These are phyloP conservation scores for Pterulicium gracile DNA, from an alignment of 1,284 basidiomycete genomes.

Conservation along the genomic window DNA sequence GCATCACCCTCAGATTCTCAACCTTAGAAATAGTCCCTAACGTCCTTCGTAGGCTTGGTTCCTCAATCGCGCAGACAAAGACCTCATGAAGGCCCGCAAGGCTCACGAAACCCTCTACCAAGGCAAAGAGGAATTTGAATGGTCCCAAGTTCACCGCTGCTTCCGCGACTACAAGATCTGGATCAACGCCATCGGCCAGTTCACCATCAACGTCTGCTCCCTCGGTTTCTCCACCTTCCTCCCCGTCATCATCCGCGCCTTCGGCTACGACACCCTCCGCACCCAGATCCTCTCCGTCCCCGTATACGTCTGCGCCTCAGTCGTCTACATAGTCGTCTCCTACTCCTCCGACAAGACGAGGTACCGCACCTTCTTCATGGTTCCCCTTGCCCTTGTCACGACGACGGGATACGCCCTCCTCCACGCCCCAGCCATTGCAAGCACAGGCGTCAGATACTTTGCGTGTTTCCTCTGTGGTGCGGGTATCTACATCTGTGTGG, in stretches of 20 bases:
- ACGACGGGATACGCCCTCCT: neutral
- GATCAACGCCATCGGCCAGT: neutral
- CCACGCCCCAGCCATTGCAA: neutral
- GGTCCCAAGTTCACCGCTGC: neutral
- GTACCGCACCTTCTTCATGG: neutral
- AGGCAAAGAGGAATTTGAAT: constrained; percentile 20
- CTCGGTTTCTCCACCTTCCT: constrained; percentile 1
- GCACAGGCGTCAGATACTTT: neutral
- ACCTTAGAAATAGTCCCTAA: neutral
- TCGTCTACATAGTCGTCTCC: constrained; percentile 1
- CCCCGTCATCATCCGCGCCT: neutral
- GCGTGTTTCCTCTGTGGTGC: constrained; percentile 1
- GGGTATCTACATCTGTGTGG: constrained; percentile 1
- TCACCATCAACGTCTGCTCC: constrained; percentile 1
- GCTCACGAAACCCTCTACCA: neutral
- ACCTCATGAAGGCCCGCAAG: constrained; percentile 1
- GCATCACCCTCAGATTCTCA: neutral
- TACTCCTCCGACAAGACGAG: neutral
- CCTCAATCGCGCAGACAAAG: neutral
- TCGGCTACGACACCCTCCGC: neutral
- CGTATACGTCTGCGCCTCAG: neutral
- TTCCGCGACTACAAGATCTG: constrained; percentile 1
- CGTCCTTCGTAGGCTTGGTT: neutral
- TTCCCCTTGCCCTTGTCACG: neutral
- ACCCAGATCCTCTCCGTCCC: constrained; percentile 2